A percentile compares a stretch with the other conserved stretches of the same genome.
These are phyloP conservation scores for Lodderomyces theae DNA, from an alignment of 1,139 yeast species.

Conservation along the genomic window DNA sequence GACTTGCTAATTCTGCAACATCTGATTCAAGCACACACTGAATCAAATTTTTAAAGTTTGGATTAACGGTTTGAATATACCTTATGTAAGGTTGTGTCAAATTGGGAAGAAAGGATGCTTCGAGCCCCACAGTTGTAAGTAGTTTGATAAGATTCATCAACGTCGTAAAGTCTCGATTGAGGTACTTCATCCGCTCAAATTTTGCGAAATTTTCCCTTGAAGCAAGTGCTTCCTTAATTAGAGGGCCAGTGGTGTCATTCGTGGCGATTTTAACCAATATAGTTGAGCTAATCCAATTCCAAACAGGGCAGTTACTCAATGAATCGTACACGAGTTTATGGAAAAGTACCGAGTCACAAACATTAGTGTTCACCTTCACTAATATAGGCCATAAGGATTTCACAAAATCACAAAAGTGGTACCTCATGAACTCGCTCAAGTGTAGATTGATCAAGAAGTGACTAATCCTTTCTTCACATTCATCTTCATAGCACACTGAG, in stretches of 20 bases:
- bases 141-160: conserved; percentile 12
- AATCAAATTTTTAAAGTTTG: conserved; percentile 17
- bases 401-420: conserved; percentile 4
- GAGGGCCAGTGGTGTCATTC: not conserved
- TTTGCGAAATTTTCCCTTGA: conserved; percentile 6
- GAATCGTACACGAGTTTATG: conserved; percentile 7
- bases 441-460: conserved; percentile 10
- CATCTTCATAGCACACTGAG: not conserved
- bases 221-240: conserved; percentile 4
- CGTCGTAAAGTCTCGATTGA: conserved; percentile 16
- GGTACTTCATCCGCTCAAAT: conserved; percentile 8
- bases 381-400: conserved; percentile 11
- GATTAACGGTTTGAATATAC: conserved; percentile 15
- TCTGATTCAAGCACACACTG: conserved; percentile 11
- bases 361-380: not conserved
- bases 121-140: conserved; percentile 6
- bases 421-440: conserved; percentile 6
- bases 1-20: conserved; percentile 4
- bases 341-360: conserved; percentile 5
- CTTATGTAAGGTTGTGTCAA: conserved; percentile 10
- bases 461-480: conserved; percentile 7
- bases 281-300: conserved; percentile 10
- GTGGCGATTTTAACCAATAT: conserved; percentile 6
- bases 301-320: conserved; percentile 2
- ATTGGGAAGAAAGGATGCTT: conserved; percentile 7